Conservation (phyloP, 2,329 filamentous ascomycete genomes). For the Ophiostoma triangulosporum region DNA sequence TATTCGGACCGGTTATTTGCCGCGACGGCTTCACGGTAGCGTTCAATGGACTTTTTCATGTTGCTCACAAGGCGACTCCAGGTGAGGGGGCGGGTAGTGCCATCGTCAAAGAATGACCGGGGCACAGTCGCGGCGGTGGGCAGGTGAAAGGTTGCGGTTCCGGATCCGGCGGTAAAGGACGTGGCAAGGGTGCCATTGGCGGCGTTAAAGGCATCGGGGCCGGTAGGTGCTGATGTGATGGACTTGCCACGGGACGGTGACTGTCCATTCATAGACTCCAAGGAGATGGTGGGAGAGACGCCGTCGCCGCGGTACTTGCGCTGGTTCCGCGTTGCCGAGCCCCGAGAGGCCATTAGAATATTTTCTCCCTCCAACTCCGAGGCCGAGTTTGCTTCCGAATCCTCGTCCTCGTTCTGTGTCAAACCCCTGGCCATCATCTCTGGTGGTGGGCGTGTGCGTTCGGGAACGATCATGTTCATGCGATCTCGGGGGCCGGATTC, state of each 20-base stretch:
- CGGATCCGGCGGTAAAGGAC: constrained; percentile 39
- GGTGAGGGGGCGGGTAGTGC: constrained; percentile 63
- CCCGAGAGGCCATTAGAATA: constrained; percentile 52
- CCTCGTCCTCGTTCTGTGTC: constrained; percentile 76
- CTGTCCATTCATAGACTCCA: constrained; percentile 72
- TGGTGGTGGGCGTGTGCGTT: constrained; percentile 76
- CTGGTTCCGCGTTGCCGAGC: constrained; percentile 52
- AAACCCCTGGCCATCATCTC: constrained; percentile 81
- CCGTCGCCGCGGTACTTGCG: constrained; percentile 52
- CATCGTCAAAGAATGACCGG: constrained; percentile 82
- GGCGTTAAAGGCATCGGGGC: constrained; percentile 35
- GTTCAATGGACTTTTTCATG: constrained; percentile 81
- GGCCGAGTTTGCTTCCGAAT: constrained; percentile 71
- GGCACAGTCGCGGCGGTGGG: constrained; percentile 51
- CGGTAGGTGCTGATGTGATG: constrained; percentile 36
- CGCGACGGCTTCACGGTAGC: constrained; percentile 80
- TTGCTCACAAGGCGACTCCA: constrained; percentile 86
- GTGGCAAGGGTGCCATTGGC: constrained; percentile 30
- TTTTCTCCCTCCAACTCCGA: constrained; percentile 73
- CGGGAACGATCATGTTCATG: constrained; percentile 76
- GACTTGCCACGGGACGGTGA: constrained; percentile 30
- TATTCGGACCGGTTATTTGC: constrained; percentile 77
- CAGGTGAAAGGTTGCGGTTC: constrained; percentile 35
- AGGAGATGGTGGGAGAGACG: constrained; percentile 75
- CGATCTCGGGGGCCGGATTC: constrained; percentile 82